A percentile compares a stretch with the other conserved stretches of the same genome.
These are phyloP conservation scores for Heterobasidion parviporum DNA, from an alignment of 1,284 basidiomycete species.

Conservation along the genomic window DNA sequence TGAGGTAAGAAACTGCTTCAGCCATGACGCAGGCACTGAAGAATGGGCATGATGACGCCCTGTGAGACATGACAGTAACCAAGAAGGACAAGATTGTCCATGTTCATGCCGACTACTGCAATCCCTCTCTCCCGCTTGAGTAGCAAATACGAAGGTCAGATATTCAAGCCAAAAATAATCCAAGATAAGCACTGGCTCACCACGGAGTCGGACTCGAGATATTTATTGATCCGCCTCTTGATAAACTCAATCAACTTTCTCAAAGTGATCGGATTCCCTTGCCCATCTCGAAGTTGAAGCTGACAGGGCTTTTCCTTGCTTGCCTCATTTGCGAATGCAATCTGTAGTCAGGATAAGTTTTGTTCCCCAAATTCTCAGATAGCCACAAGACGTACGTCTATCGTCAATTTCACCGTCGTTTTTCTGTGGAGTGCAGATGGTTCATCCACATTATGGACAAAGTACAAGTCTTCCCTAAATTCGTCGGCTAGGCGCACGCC, in stretches of 20 bases:
- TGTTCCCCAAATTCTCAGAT: neutral
- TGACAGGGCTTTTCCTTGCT: neutral
- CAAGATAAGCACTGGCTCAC: too few relatives aligned
- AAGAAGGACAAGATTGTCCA: neutral
- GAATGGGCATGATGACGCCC: neutral
- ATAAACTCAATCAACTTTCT: neutral
- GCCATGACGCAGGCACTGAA: neutral
- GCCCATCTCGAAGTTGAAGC: neutral
- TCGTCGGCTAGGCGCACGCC: neutral
- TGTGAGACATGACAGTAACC: neutral
- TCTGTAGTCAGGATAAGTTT: too few relatives aligned
- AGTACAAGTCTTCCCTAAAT: neutral
- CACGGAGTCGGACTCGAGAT: neutral
- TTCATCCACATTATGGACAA: neutral
- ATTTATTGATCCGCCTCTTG: neutral
- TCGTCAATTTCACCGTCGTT: neutral
- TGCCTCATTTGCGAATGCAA: too few relatives aligned
- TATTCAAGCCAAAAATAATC: too few relatives aligned
- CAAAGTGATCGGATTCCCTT: neutral
- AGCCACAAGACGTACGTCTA: neutral
- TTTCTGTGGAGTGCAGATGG: neutral
- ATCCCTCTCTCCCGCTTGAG: too few relatives aligned
- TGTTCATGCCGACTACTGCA: neutral
- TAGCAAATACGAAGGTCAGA: too few relatives aligned
- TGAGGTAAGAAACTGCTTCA: neutral